Conservation (phyloP, 2,329 filamentous ascomycete species). For the Claviceps pazoutovae region DNA sequence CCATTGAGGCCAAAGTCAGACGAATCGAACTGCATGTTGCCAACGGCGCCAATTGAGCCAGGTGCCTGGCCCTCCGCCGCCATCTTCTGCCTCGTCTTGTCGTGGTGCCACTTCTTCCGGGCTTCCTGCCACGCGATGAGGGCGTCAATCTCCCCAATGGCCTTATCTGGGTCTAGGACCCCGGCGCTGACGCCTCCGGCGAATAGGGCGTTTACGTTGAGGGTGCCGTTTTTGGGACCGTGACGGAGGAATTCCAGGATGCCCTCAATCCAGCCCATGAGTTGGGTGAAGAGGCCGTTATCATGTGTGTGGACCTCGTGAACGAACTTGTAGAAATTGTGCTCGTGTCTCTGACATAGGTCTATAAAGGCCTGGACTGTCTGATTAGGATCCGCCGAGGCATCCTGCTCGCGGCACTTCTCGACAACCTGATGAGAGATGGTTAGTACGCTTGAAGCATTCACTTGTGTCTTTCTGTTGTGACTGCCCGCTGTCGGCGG, state of each 20-base stretch:
- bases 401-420: slow-evolving; percentile 56
- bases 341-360: slow-evolving; percentile 83
- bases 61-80: slow-evolving; percentile 55
- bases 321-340: slow-evolving; percentile 98
- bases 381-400: slow-evolving; percentile 91
- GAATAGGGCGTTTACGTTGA: slow-evolving; percentile 92
- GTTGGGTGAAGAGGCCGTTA: slow-evolving; percentile 85
- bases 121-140: slow-evolving; percentile 91
- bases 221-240: slow-evolving; percentile 69
- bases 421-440: slow-evolving; percentile 41
- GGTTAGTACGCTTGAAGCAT: background rate
- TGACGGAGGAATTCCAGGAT: slow-evolving; percentile 87
- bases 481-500: too few relatives aligned
- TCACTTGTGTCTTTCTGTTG: too few relatives aligned
- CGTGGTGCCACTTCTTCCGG: slow-evolving; percentile 93
- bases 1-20: slow-evolving; percentile 83
- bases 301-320: slow-evolving; percentile 96
- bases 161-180: slow-evolving; percentile 55
- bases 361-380: slow-evolving; percentile 98
- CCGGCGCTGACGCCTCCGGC: slow-evolving; percentile 59
- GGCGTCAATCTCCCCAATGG: slow-evolving; percentile 66
- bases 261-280: slow-evolving; percentile 95
- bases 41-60: slow-evolving; percentile 36
- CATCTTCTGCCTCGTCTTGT: slow-evolving; percentile 99
- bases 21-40: slow-evolving; percentile 49